phyloP scores from a whole-genome alignment of 163 green algal species.

The Botryococcus braunii region DNA sequence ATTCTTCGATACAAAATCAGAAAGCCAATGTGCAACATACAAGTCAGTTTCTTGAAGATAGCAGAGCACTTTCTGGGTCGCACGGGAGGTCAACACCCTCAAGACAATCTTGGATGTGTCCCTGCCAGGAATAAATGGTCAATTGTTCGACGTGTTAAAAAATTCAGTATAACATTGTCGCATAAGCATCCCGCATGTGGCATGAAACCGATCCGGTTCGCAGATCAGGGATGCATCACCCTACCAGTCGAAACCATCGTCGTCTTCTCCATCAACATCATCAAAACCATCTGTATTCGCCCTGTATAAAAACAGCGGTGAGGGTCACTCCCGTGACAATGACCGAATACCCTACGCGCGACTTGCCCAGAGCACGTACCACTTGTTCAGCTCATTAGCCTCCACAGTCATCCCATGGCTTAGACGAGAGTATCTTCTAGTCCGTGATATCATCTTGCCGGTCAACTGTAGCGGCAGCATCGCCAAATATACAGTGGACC shows the following conservation, averaged over 20 bases:
- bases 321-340: not conserved
- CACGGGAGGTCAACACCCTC: constrained; percentile 7
- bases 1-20: constrained; percentile 3
- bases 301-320: constrained; percentile 4
- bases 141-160: not conserved
- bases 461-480: too few relatives aligned
- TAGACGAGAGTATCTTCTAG: too few relatives aligned
- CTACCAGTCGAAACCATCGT: constrained; percentile 2
- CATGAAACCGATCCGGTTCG: not conserved
- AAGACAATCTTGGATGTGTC: constrained; percentile 8
- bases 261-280: not conserved
- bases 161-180: not conserved
- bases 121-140: not conserved
- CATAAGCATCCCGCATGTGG: not conserved
- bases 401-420: not conserved
- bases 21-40: constrained; percentile 6
- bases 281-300: constrained; percentile 3
- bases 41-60: constrained; percentile 11
- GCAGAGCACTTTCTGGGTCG: constrained; percentile 6
- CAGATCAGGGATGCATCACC: not conserved
- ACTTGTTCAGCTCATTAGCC: constrained; percentile 9
- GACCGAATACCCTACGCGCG: not conserved
- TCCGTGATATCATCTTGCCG: too few relatives aligned
- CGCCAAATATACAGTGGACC: too few relatives aligned
- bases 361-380: not conserved